These are phyloP conservation scores for Diplocarpon mali DNA, from an alignment of 2,329 filamentous ascomycete species.

Conservation along the genomic window DNA sequence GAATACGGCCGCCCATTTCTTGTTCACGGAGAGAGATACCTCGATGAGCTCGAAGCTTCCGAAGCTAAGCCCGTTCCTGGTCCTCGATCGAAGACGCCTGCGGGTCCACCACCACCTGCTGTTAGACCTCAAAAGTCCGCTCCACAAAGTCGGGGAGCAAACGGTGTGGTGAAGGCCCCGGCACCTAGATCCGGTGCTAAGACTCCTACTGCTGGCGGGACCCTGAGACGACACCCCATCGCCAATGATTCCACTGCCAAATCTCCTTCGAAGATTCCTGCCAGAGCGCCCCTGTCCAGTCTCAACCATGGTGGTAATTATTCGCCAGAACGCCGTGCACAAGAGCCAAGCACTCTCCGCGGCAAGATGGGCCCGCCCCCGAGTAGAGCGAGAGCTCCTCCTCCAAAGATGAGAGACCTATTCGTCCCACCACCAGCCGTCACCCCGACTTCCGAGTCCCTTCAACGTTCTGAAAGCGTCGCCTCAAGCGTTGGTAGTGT, in stretches of 20 bases:
- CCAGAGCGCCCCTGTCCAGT: conserved; percentile 57
- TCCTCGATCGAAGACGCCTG: conserved; percentile 65
- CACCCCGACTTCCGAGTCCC: conserved; percentile 42
- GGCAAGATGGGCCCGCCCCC: conserved; percentile 40
- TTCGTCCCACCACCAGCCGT: conserved; percentile 41
- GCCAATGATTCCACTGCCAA: conserved; percentile 23
- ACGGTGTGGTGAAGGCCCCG: conserved; percentile 21
- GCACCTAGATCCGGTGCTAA: conserved; percentile 31
- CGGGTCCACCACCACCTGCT: conserved; percentile 42
- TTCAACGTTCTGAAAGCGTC: conserved; percentile 39
- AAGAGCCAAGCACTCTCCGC: conserved; percentile 25
- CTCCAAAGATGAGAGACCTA: conserved; percentile 87
- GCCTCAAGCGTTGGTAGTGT: conserved; percentile 41
- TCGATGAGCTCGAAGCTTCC: conserved; percentile 67
- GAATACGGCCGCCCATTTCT: conserved; percentile 90
- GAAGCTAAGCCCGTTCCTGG: conserved; percentile 48
- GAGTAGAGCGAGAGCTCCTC: conserved; percentile 58
- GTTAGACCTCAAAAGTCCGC: conserved; percentile 20
- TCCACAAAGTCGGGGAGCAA: conserved; percentile 21
- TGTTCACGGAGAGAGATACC: conserved; percentile 82
- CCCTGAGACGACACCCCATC: conserved; percentile 25
- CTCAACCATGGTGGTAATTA: conserved; percentile 68
- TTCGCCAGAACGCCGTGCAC: conserved; percentile 59
- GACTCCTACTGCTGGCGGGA: conserved; percentile 39
- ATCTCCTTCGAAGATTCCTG: conserved; percentile 59